Conservation (phyloP, 1,284 basidiomycete species). For the Cystobasidium pallidum region DNA sequence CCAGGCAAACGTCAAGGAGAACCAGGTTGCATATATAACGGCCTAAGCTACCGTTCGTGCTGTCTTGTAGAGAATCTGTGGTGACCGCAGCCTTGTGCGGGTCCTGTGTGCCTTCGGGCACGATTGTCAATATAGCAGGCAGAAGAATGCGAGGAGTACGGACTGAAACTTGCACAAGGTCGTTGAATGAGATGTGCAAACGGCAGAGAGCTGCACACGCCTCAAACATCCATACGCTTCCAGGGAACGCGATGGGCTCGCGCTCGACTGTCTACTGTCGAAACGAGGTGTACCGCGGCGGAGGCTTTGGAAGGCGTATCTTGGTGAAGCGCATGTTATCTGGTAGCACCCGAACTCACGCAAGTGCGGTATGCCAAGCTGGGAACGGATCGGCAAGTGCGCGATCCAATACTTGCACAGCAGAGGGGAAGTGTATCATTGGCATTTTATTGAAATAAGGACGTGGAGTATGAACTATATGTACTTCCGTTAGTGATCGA, state of each 20-base stretch:
- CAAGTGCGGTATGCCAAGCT: too few relatives aligned
- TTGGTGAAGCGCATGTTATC: too few relatives aligned
- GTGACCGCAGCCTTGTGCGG: slow-evolving; percentile 23
- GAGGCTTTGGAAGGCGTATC: slow-evolving; percentile 20
- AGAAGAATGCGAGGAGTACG: slow-evolving; percentile 21
- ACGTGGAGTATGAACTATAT: too few relatives aligned
- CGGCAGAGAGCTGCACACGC: not conserved
- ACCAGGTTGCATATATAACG: too few relatives aligned
- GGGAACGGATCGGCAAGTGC: too few relatives aligned
- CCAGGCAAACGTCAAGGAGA: too few relatives aligned
- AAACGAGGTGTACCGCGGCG: slow-evolving; percentile 14
- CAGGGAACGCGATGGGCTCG: slow-evolving; percentile 16
- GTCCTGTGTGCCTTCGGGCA: slow-evolving; percentile 11
- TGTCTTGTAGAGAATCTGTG: slow-evolving; percentile 34
- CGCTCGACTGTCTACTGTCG: slow-evolving; percentile 21
- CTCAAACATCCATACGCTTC: slow-evolving; percentile 9
- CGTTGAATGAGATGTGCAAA: not conserved
- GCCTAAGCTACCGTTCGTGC: too few relatives aligned
- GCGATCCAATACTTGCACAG: too few relatives aligned
- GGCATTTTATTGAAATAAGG: too few relatives aligned
- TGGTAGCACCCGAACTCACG: too few relatives aligned
- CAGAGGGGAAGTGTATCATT: too few relatives aligned
- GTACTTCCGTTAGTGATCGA: too few relatives aligned
- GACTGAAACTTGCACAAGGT: slow-evolving; percentile 1
- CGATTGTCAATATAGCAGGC: slow-evolving; percentile 26